Evolutionary conservation across 2,329 filamentous ascomycete species (phyloP).

Genomic region (Neonectria ditissima): DNA sequence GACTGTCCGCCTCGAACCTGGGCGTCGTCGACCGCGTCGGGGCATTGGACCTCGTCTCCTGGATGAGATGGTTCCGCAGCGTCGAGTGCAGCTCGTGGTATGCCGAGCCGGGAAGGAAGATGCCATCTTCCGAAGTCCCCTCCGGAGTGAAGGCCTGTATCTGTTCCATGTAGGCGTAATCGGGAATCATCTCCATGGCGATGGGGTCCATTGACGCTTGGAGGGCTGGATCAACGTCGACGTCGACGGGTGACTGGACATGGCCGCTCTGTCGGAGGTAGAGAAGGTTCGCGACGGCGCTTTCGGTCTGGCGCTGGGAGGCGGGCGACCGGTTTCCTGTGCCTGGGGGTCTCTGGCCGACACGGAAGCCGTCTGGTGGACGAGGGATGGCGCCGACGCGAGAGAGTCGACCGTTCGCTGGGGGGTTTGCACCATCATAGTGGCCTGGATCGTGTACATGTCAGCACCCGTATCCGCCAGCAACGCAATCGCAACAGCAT

Average conservation of each 20-base stretch:
- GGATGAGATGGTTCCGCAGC: conserved; percentile 58
- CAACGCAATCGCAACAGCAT: not conserved
- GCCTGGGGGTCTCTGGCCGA: conserved; percentile 11
- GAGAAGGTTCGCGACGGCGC: conserved; percentile 51
- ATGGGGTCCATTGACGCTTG: conserved; percentile 36
- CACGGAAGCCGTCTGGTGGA: conserved; percentile 23
- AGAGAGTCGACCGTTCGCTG: conserved; percentile 2
- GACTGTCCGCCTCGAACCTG: conserved; percentile 30
- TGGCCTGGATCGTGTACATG: conserved; percentile 1
- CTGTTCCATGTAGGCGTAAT: conserved; percentile 42
- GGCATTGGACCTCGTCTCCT: conserved; percentile 55
- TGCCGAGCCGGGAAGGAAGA: conserved; percentile 60
- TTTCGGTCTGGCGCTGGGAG: conserved; percentile 49
- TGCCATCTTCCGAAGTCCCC: conserved; percentile 52
- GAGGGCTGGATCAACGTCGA: conserved; percentile 37
- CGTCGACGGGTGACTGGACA: conserved; percentile 4
- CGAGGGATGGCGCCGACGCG: not conserved
- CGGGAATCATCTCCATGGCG: conserved; percentile 33
- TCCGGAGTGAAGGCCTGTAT: conserved; percentile 49
- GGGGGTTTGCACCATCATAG: conserved; percentile 6
- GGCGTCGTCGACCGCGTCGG: conserved; percentile 48
- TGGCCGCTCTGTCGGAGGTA: conserved; percentile 51
- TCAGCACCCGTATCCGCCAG: not conserved
- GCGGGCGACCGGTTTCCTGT: conserved; percentile 34
- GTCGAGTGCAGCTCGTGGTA: conserved; percentile 61